Evolutionary conservation across 176 grass and related monocot genomes (phyloP).

Genomic region (Eremochloa ophiuroides): DNA sequence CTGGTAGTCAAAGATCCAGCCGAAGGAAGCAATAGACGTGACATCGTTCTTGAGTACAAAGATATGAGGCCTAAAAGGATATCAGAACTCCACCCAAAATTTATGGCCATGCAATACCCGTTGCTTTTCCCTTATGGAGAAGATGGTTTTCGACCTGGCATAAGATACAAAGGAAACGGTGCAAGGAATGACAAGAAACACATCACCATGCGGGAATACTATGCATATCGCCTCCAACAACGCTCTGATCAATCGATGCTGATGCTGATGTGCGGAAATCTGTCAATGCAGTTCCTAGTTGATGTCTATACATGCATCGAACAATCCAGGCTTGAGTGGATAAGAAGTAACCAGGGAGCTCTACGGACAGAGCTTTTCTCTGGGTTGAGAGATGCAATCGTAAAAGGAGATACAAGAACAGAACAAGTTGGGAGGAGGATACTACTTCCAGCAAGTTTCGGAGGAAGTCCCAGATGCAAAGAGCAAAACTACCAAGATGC

Average conservation of each 20-base stretch:
- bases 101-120: slow-evolving; percentile 3
- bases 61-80: background rate
- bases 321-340: background rate
- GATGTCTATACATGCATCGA: slow-evolving; percentile 14
- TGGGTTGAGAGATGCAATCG: background rate
- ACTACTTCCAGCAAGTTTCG: slow-evolving; percentile 23
- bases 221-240: background rate
- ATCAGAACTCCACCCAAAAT: background rate
- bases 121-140: background rate
- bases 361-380: slow-evolving; percentile 13
- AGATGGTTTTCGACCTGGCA: background rate
- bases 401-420: slow-evolving; percentile 7
- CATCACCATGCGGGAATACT: background rate
- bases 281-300: slow-evolving; percentile 16
- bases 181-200: background rate
- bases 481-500: slow-evolving; percentile 46
- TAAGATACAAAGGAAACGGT: background rate
- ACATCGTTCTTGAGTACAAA: background rate
- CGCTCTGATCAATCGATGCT: background rate
- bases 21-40: background rate
- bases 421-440: slow-evolving; percentile 15
- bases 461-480: slow-evolving; percentile 21
- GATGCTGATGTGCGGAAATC: background rate
- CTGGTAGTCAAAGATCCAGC: slow-evolving; percentile 11
- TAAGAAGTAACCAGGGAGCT: slow-evolving; percentile 10